phyloP scores from a whole-genome alignment of 1,139 yeast genomes.

The Sugiyamaella japonica region DNA sequence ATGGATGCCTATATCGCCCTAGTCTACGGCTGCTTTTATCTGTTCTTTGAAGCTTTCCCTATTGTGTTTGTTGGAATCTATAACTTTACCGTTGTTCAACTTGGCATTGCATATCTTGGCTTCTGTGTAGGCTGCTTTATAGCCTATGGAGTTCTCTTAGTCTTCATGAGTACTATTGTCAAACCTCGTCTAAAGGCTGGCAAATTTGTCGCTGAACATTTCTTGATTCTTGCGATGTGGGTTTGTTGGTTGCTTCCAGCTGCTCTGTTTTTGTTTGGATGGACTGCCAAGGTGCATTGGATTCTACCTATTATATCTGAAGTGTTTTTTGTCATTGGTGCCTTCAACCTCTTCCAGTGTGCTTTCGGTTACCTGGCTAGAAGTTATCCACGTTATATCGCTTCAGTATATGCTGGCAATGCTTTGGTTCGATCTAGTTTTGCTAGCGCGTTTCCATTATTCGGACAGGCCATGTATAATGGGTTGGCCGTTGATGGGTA shows the following conservation, averaged over 20 bases:
- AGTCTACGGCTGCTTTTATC: constrained; percentile 54
- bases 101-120: constrained; percentile 50
- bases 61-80: constrained; percentile 50
- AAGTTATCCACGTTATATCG: constrained; percentile 69
- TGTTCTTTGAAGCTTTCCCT: constrained; percentile 66
- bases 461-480: constrained; percentile 50
- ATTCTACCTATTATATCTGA: constrained; percentile 78
- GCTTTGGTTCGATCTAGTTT: constrained; percentile 50
- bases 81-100: constrained; percentile 50
- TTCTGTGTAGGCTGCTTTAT: constrained; percentile 48
- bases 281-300: constrained; percentile 74
- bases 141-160: constrained; percentile 28
- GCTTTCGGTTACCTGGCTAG: constrained; percentile 68
- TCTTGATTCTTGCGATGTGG: constrained; percentile 28
- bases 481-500: constrained; percentile 47
- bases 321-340: constrained; percentile 72
- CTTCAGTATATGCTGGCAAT: constrained; percentile 59
- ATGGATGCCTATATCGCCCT: constrained; percentile 52
- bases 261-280: constrained; percentile 52
- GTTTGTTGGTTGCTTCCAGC: constrained; percentile 57
- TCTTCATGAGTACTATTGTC: constrained; percentile 19
- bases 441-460: constrained; percentile 59
- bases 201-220: constrained; percentile 23
- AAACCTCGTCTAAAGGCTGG: constrained; percentile 19
- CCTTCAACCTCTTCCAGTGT: constrained; percentile 70